Conservation (phyloP, 257 asterid species). For the Nicotiana benthamiana region DNA sequence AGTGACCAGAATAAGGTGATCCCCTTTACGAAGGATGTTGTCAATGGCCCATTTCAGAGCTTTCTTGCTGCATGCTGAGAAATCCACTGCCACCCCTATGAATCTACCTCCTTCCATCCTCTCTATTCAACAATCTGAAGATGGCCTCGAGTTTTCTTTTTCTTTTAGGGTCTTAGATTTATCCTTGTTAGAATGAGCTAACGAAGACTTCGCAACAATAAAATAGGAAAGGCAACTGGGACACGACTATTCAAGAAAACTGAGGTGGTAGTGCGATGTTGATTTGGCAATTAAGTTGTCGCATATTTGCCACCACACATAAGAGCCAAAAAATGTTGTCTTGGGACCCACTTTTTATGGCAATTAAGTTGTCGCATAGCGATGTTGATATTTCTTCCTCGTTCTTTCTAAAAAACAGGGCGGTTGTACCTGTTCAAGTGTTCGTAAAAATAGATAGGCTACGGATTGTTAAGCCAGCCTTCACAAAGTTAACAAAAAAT, state of each 20-base stretch:
- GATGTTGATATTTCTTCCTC: background rate
- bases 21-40: conserved; percentile 53
- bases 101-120: conserved; percentile 50
- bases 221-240: background rate
- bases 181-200: background rate
- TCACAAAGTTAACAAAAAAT: no score
- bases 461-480: no score
- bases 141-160: no score
- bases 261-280: background rate
- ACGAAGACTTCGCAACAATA: background rate
- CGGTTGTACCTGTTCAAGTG: no score
- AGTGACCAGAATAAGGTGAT: conserved; percentile 58
- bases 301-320: background rate
- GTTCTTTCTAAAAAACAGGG: no score
- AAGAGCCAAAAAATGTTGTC: background rate
- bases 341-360: background rate
- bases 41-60: conserved; percentile 74
- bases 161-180: background rate
- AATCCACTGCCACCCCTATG: conserved; percentile 81
- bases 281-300: background rate
- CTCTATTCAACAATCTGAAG: background rate
- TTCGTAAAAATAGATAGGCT: no score
- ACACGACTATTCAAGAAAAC: background rate
- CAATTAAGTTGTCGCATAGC: no score
- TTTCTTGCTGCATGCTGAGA: conserved; percentile 71